Base-by-base conservation (phyloP, 164 flowering plant genomes). In the Cinnamomum chago region DNA sequence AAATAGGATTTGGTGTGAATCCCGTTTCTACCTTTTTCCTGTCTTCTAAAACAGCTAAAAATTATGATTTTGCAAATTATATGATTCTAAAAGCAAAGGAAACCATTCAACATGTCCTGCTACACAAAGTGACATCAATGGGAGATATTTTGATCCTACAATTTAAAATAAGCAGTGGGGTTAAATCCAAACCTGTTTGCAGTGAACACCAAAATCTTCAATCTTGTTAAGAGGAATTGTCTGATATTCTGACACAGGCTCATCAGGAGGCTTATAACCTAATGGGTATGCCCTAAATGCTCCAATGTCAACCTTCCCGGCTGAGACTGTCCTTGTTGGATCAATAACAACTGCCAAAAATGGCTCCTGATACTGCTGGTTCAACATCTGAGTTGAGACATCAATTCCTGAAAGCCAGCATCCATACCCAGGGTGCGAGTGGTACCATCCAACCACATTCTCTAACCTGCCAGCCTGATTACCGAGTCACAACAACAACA, bases 371-470 rank as follows among this genome's bases (percentile, higher is more conserved):
- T 35, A 96, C 70, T 88, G 92, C 84, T 94, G 99, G 76, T 96
- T 94, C 10, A 91, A 89, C 98, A 96, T 91, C 76, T 96, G 99
- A 1, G 98, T 94, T 0, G 97, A 88, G 70, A 91, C 97, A 88
- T 96, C 99, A 76, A 96, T 92, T 28, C 98, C 97, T 2, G 98
- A 94, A 33, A 96, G 91, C 98, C 98, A 94, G 80, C 99, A 96
- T 60, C 99, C 99, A 75, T 96, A 96, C 51, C 99, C 99, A 72
- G 99, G 98, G 83, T 96, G 99, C 20, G 99, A 96, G 76, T 94
- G 99, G 75, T 96, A 96, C 99, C 99, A 96, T 0, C 99, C 99
- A 27, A 96, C 99, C 74, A 85, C 99, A 88, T 94, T 94, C 85
- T 92, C 98, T 86, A 94, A 80, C 66, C 97, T 81, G 62, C 99